Conservation (phyloP, 1,284 basidiomycete genomes). For the Ganoderma multipileum region DNA sequence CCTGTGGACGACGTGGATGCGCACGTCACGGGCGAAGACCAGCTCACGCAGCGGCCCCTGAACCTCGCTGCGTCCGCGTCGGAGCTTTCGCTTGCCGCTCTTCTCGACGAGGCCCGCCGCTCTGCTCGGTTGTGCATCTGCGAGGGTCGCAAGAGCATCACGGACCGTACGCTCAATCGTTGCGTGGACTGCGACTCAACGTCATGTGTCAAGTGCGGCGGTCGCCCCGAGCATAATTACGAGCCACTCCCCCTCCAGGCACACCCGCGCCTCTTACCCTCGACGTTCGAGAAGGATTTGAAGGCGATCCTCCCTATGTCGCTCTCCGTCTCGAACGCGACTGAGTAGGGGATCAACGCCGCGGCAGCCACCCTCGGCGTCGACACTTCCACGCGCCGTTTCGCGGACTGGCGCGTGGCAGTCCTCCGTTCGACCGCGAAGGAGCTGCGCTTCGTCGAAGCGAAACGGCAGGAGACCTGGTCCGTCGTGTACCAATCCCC, state of each 20-base stretch:
- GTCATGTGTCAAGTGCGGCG: constrained; percentile 87
- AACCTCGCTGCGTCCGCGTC: constrained; percentile 67
- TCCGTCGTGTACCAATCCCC: constrained; percentile 81
- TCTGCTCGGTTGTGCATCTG: constrained; percentile 87
- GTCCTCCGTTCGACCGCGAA: constrained; percentile 66
- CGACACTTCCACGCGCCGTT: constrained; percentile 57
- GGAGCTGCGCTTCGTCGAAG: constrained; percentile 85
- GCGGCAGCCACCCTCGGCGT: constrained; percentile 54
- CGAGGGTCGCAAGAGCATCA: constrained; percentile 86
- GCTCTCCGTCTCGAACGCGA: constrained; percentile 65
- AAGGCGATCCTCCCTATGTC: constrained; percentile 91
- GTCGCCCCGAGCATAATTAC: constrained; percentile 88
- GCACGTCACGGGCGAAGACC: constrained; percentile 74
- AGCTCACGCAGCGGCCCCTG: constrained; percentile 65
- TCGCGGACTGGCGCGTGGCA: constrained; percentile 74
- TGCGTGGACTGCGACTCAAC: constrained; percentile 83
- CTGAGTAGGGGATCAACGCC: constrained; percentile 57
- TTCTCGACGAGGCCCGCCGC: constrained; percentile 73
- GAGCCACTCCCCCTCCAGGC: constrained; percentile 55
- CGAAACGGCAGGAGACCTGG: constrained; percentile 91
- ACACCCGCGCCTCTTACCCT: constrained; percentile 69
- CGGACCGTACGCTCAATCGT: constrained; percentile 69
- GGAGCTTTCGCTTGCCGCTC: constrained; percentile 55
- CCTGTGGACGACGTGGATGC: constrained; percentile 55
- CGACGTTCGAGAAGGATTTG: constrained; percentile 75